Evolutionary conservation across 176 grass and related monocot species (phyloP), one percentile per base, ranked within the genome.

Genomic region (Pontederia crassipes): DNA sequence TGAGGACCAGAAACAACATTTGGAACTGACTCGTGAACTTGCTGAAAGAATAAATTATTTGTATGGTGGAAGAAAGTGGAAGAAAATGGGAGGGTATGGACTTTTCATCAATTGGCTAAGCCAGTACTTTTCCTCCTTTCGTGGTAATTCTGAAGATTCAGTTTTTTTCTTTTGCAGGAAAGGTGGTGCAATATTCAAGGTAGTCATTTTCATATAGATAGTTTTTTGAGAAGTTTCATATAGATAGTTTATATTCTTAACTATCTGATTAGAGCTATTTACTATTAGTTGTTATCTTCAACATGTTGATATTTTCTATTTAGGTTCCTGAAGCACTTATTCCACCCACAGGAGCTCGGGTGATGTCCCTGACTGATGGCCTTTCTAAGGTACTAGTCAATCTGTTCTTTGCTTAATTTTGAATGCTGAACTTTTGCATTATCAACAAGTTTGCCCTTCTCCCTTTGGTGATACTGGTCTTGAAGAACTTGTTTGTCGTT

Each of bases 1-100:
- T 59, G 93, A 97, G 81, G 93, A 97, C 78, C 93, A 97, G 79
- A 97, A 86, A 73, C 93, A 97, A 45, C 93, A 97, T 73, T 75
- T 97, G 52, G 93, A 97, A 85, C 70, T 97, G 74, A 88, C 93
- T 73, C 87, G 93, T 75, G 93, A 97, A 82, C 78, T 97, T 40
- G 88, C 93, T 62, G 93, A 91, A 65, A 75, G 87, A 60, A 71
- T 91, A 71, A 91, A 97, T 80, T 82, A 85, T 88, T 64, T 91
- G 57, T 97, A 91, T 54, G 92, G 92, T 52, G 92, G 92, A 77
- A 75, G 81, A 59, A 97, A 91, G 50, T 97, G 87, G 93, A 91
- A 97, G 76, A 97, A 97, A 97, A 45, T 88, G 73, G 92, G 87
- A 78, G 92, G 92, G 87, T 91, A 58, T 72, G 61, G 69, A 46